Base-by-base conservation (phyloP, 306 rosid species). In the Lathyrus sativus region DNA sequence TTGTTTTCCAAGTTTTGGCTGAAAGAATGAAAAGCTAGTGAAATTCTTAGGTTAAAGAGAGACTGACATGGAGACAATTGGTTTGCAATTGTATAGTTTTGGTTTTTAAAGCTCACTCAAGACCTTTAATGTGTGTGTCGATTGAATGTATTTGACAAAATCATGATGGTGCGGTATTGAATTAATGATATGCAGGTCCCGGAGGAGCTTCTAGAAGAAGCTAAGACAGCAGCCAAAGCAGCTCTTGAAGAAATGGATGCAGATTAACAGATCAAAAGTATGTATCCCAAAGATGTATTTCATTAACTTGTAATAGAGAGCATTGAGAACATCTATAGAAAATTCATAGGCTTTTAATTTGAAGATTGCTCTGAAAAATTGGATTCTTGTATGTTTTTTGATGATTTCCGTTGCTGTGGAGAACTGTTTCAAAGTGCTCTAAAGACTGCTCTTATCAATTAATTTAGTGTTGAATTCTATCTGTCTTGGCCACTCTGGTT, bases 171-270 rank as follows among this genome's bases (percentile, higher is more conserved):
- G 39, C 9, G n/a, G n/a, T n/a, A n/a, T n/a, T n/a, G n/a, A 18
- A 51, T 81, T 46, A 18, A 41, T 48, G 28, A 14, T 79, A 28
- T 31, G 18, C 83, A 91, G 97, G 98, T 93, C 58, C 98, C 98
- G 0, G 84, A 87, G 17, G 85, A 74, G 35, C 95, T 92, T 54
- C 79, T 92, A 29, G 92, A 87, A 78, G 92, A 79, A 72, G 98
- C 98, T 1, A 92, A 89, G 67, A 72, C 96, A 42, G 96, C 98
- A 2, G 98, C 98, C 42, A 92, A 82, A 82, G 89, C 89, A 11
- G 96, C 98, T 59, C 85, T 92, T 83, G 96, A 92, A 81, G 98
- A 92, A 82, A 92, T 92, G 96, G 98, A 92, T 76, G 98, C 96
- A 19, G 98, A 93, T 81, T 92, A 84, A 45, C 15, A 2, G 42